phyloP scores from a whole-genome alignment of 805 yeast genomes.

The Naumovozyma baii region DNA sequence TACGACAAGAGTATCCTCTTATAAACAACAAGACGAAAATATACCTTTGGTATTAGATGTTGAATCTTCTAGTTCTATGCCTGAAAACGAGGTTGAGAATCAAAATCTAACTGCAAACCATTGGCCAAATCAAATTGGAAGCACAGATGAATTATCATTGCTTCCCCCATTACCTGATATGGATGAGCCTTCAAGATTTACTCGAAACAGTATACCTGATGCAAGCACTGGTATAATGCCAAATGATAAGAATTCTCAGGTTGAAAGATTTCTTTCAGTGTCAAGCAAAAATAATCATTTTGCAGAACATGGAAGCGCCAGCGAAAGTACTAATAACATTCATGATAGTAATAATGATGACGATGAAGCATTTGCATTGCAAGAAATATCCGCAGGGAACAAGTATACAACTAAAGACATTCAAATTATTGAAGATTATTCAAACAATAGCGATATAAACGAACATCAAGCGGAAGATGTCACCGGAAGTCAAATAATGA shows the following conservation, averaged over 20 bases:
- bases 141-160: conserved; percentile 3
- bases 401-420: neutral
- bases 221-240: neutral
- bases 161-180: conserved; percentile 5
- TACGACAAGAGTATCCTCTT: neutral
- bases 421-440: neutral
- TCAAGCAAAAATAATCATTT: no score
- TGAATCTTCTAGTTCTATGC: no score
- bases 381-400: neutral
- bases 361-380: neutral
- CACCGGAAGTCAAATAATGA: neutral
- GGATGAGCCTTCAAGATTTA: neutral
- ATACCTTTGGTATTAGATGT: no score
- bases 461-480: neutral
- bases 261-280: no score
- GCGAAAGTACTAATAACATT: neutral
- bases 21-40: neutral
- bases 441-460: neutral
- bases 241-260: no score
- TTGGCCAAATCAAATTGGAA: conserved; percentile 1
- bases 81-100: no score
- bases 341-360: neutral
- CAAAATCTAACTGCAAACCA: neutral
- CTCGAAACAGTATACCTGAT: neutral
- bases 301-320: no score